A percentile compares a stretch with the other conserved stretches of the same genome.
Evolutionary conservation across 345 rosid genomes (phyloP).

Genomic region (Bruguiera gymnorhiza): DNA sequence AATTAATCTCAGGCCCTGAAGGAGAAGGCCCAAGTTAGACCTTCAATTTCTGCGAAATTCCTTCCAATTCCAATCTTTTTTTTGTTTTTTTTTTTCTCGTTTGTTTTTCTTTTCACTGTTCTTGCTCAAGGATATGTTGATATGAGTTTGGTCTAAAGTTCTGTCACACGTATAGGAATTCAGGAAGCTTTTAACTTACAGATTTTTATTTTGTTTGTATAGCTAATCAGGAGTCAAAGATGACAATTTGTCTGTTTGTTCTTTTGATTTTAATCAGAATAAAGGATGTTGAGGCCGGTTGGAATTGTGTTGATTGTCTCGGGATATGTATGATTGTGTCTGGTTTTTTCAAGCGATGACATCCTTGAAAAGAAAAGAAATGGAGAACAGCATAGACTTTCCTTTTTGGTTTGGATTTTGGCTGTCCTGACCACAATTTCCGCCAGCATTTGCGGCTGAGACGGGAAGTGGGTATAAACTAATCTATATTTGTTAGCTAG

Average conservation of each 20-base stretch:
- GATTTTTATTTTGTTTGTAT: background rate
- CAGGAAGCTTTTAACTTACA: background rate
- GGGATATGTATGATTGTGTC: no score
- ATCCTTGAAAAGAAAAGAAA: no score
- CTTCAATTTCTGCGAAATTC: background rate
- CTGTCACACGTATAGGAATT: background rate
- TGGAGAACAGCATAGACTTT: background rate
- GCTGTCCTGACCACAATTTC: background rate
- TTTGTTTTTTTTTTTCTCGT: background rate
- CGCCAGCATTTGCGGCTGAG: background rate
- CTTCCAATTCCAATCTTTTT: background rate
- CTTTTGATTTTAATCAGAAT: no score
- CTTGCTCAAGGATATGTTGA: conserved; percentile 12
- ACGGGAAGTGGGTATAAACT: background rate
- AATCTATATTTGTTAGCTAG: no score
- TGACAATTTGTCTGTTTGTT: no score
- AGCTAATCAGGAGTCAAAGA: no score
- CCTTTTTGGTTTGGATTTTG: background rate
- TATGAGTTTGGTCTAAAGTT: background rate
- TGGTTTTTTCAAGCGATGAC: no score
- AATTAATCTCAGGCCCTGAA: conserved; percentile 2
- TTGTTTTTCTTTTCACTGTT: background rate
- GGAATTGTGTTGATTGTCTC: no score
- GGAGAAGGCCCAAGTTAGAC: conserved; percentile 5
- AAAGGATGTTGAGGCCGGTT: no score